Conservation (phyloP, 805 yeast species). For the Zygoascus tannicola region DNA sequence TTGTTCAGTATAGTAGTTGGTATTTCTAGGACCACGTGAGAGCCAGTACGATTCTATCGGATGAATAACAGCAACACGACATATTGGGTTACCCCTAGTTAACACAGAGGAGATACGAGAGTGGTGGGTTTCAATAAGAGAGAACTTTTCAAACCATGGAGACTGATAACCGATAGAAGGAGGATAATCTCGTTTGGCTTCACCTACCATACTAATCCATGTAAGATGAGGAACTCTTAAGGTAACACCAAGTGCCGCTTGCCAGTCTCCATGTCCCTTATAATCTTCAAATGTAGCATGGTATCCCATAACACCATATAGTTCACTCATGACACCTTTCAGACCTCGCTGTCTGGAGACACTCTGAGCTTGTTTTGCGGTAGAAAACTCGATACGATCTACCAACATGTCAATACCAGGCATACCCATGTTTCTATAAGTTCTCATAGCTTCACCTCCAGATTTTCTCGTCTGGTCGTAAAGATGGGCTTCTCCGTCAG, state of each 20-base stretch:
- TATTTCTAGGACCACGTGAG: constrained; percentile 6
- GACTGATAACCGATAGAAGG: constrained; percentile 6
- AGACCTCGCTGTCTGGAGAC: constrained; percentile 4
- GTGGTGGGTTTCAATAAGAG: constrained; percentile 4
- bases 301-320: constrained; percentile 6
- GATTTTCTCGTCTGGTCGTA: constrained; percentile 6
- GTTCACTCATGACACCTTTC: constrained; percentile 5
- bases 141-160: constrained; percentile 7
- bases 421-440: constrained; percentile 3
- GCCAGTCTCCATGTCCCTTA: constrained; percentile 7
- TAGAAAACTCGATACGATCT: constrained; percentile 4
- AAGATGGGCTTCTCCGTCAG: constrained; percentile 5
- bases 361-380: constrained; percentile 9
- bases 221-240: constrained; percentile 6
- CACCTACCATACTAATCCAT: constrained; percentile 4
- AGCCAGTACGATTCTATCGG: constrained; percentile 9
- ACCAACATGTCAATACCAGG: constrained; percentile 8
- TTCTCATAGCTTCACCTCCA: constrained; percentile 8
- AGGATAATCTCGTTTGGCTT: constrained; percentile 7
- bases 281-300: constrained; percentile 4
- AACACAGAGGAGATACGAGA: constrained; percentile 1
- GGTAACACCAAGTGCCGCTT: constrained; percentile 5
- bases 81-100: constrained; percentile 5
- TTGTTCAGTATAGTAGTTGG: neutral
- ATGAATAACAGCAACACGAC: constrained; percentile 6